Conservation (phyloP, 2,329 filamentous ascomycete species). For the Ampelomyces quisqualis region DNA sequence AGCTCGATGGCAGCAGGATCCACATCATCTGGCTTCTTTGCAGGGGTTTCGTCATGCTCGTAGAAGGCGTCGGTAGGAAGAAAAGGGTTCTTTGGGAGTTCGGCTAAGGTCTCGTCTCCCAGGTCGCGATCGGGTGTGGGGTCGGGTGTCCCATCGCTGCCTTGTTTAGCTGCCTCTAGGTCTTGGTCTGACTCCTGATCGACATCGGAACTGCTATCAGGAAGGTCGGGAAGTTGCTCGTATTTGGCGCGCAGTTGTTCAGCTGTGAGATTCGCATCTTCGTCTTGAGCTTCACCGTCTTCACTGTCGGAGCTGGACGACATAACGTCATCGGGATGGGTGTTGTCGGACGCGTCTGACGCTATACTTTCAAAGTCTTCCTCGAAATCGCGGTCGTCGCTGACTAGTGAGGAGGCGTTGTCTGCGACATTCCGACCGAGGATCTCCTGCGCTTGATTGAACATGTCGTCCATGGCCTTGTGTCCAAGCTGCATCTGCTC, state of each 20-base stretch:
- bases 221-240: conserved; percentile 58
- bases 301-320: conserved; percentile 39
- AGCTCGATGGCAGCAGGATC: conserved; percentile 43
- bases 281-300: conserved; percentile 49
- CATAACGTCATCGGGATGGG: conserved; percentile 48
- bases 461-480: conserved; percentile 71
- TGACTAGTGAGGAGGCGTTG: conserved; percentile 42
- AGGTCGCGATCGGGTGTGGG: conserved; percentile 36
- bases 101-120: conserved; percentile 21
- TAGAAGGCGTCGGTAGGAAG: conserved; percentile 27
- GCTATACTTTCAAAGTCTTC: conserved; percentile 47
- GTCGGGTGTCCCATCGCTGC: conserved; percentile 26
- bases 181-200: conserved; percentile 37
- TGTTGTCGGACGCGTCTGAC: conserved; percentile 37
- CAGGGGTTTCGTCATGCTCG: conserved; percentile 13
- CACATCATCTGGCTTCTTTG: conserved; percentile 25
- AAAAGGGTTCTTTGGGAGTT: conserved; percentile 13
- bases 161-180: conserved; percentile 33
- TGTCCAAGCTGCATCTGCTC: conserved; percentile 58
- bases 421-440: conserved; percentile 37
- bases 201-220: conserved; percentile 37
- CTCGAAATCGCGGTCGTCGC: conserved; percentile 44
- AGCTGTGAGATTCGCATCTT: conserved; percentile 66
- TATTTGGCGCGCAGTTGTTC: conserved; percentile 71
- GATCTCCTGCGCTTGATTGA: conserved; percentile 64